Base-by-base conservation (phyloP, 179 eudicot genomes). In the Silene noctiflora region DNA sequence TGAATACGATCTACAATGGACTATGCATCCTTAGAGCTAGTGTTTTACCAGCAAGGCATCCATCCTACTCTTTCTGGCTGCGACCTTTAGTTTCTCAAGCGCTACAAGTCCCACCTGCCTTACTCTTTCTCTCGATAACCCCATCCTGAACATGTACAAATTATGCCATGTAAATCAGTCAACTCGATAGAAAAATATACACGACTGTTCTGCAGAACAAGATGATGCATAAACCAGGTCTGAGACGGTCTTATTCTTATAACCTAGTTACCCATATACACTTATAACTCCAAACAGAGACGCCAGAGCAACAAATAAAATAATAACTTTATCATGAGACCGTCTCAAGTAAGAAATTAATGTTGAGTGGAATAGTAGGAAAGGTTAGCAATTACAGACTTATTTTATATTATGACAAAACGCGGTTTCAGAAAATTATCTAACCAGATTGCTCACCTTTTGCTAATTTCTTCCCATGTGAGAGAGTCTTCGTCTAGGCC, bases 391-490 rank as follows among this genome's bases (percentile, higher is more conserved):
- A 19, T 8, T 21, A 20, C 27, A 60, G 13, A 22, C 11, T 10
- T 20, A 19, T 8, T 9, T 60, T 3, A 19, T 21, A 19, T 8
- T 3, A 21, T 24, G 12, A 24, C 21, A 12, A 11, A 9, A 62
- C 27, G 4, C 27, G 5, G 63, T 20, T 42, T n/a, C 63, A 20
- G 24, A 0, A 59, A 25, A 21, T 10, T 42, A 10, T 62, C 27
- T 4, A 22, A 44, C 7, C 33, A 39, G 27, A 11, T 51, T 17
- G 58, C 91, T 71, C 64, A 95, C 99, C 95, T 82, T 88, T 84
- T 91, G 75, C 99, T 85, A 62, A 95, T 95, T 81, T 95, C 99
- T 83, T 95, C 99, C 99, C 97, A 95, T 33, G 95, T 94, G 29
- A 92, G 91, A 78, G 87, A 85, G 85, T 91, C 95, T 20, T 81